Conservation (phyloP, 305 asterid genomes). For the Fraxinus floribunda region DNA sequence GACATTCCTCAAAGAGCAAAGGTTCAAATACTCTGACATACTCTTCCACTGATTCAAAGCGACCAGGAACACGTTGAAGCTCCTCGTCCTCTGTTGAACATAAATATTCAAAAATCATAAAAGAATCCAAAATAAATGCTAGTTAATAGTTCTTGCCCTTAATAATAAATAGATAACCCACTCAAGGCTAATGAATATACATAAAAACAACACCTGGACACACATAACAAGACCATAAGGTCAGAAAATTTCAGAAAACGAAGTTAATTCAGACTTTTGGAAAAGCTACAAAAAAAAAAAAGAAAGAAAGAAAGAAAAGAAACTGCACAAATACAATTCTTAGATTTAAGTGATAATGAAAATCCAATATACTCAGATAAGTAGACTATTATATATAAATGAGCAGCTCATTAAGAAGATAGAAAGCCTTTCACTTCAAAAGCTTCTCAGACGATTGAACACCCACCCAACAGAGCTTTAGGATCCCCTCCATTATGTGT, state of each 20-base stretch:
- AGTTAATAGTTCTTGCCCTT: not conserved
- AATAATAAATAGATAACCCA: not conserved
- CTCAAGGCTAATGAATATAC: not conserved
- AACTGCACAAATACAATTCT: not conserved
- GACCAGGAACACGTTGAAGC: constrained; percentile 91
- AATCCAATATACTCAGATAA: not conserved
- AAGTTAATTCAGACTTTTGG: too few relatives aligned
- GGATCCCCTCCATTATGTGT: constrained; percentile 43
- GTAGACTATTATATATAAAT: not conserved
- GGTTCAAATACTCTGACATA: constrained; percentile 94
- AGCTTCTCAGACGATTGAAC: constrained; percentile 35
- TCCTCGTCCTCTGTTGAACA: constrained; percentile 77
- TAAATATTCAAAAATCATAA: not conserved
- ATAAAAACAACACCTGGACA: not conserved
- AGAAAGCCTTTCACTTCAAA: constrained; percentile 35
- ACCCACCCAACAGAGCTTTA: constrained; percentile 50
- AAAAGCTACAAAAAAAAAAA: too few relatives aligned
- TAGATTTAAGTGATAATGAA: not conserved
- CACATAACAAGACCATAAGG: constrained; percentile 5
- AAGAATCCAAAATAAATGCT: not conserved
- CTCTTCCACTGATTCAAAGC: constrained; percentile 91
- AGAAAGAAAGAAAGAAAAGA: too few relatives aligned
- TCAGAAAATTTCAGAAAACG: not conserved
- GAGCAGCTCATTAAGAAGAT: constrained; percentile 30
- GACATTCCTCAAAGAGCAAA: constrained; percentile 96